Base-by-base conservation (phyloP, 305 asterid species). In the Rubia tinctorum region DNA sequence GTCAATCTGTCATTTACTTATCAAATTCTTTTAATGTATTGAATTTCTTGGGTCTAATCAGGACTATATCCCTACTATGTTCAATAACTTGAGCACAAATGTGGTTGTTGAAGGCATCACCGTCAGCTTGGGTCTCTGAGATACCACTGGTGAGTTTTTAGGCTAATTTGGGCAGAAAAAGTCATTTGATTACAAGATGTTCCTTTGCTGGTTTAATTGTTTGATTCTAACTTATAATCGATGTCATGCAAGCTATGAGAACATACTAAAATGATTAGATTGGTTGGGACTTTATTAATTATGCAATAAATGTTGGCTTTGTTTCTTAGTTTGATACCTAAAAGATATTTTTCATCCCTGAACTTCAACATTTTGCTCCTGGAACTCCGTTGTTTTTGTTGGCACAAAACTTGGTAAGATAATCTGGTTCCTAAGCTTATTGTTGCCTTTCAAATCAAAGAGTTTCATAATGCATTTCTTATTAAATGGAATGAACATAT, bases 51-150 rank as follows among this genome's bases (percentile, higher is more conserved):
- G 78, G 39, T 72, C n/a, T 68, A 78, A 85, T 77, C 80, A 93
- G 97, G 98, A 93, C 77, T 93, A 91, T 61, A 80, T 93, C 71
- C 98, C 97, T 6, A 90, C 97, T 4, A 97, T 93, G 77, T 93
- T 93, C 74, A 97, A 93, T 80, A 93, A 93, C 89, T 93, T 93
- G 88, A 94, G 99, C 77, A 98, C 99, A 78, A 91, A 94, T 86
- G 97, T 94, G 83, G 96, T 90, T 7, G 97, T 88, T 78, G 99
- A 94, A 83, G 95, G 97, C 79, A 90, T 88, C 76, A 90, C 97
- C 25, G 97, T 94, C 74, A 94, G 91, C 82, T 82, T 94, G 77
- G 99, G 99, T 79, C 97, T 94, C 74, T 94, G 99, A 97, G 99
- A 94, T 82, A 91, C 99, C 71, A 98, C 97, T 83, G 98, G 98